phyloP scores from a whole-genome alignment of 2,329 filamentous ascomycete genomes.

The Hymenoscyphus salicellus region DNA sequence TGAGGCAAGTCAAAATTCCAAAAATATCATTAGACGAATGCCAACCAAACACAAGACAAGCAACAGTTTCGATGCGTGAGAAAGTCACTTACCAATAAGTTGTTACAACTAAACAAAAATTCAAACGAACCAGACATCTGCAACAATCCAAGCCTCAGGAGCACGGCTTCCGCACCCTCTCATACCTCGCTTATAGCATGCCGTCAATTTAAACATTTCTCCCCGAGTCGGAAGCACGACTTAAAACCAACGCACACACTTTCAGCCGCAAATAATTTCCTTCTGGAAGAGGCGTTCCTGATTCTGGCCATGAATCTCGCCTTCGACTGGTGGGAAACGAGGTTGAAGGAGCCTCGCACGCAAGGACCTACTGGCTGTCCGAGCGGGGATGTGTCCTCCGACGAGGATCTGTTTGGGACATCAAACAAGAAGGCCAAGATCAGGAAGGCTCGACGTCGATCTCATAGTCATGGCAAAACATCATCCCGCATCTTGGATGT shows the following conservation, averaged over 20 bases:
- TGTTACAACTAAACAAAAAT: not conserved
- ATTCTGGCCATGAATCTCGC: not conserved
- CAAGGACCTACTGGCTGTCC: not conserved
- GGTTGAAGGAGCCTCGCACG: not conserved
- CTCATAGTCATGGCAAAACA: not conserved
- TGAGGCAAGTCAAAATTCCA: not conserved
- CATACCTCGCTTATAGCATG: not conserved
- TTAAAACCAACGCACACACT: not conserved
- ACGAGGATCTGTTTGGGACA: constrained; percentile 4
- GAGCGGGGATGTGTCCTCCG: constrained; percentile 3
- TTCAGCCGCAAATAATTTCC: not conserved
- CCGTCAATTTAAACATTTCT: not conserved
- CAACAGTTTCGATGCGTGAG: not conserved
- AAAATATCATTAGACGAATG: not conserved
- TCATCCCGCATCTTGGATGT: not conserved
- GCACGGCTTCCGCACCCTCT: not conserved
- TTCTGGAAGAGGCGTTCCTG: not conserved
- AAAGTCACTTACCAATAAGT: not conserved
- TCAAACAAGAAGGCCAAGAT: not conserved
- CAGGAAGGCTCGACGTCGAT: not conserved
- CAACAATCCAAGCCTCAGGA: not conserved
- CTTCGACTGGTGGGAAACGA: not conserved
- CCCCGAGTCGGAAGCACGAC: not conserved
- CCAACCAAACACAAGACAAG: not conserved
- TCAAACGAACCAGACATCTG: not conserved